phyloP scores from a whole-genome alignment of 2,329 filamentous ascomycete species.

The Fusarium devonianum region DNA sequence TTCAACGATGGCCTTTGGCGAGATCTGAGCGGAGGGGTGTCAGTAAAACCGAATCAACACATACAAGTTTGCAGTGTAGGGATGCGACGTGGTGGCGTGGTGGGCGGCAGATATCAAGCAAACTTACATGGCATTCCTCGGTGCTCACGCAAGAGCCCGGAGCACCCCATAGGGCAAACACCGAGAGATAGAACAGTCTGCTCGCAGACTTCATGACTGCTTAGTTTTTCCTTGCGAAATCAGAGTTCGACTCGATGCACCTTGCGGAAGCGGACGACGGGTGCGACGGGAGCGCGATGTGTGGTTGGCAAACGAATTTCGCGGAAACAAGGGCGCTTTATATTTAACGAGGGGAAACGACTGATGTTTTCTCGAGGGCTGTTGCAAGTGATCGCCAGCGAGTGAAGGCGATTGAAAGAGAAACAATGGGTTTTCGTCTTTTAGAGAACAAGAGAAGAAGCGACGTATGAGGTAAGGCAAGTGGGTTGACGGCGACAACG shows the following conservation, averaged over 20 bases:
- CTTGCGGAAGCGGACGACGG: background rate
- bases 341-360: too few species aligned
- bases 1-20: conserved; percentile 85
- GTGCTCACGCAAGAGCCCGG: conserved; percentile 54
- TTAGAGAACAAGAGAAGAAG: conserved; percentile 31
- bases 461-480: conserved; percentile 34
- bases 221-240: conserved; percentile 20
- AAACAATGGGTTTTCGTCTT: background rate
- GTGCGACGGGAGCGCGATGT: conserved; percentile 5
- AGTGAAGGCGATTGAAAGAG: conserved; percentile 22
- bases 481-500: conserved; percentile 28
- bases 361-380: too few species aligned
- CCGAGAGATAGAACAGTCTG: conserved; percentile 62
- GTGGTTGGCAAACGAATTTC: conserved; percentile 6
- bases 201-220: conserved; percentile 59
- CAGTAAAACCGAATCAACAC: conserved; percentile 45
- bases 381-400: conserved; percentile 16
- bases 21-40: conserved; percentile 68
- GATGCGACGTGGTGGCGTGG: background rate
- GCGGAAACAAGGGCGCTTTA: too few species aligned
- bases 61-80: background rate
- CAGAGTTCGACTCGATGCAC: conserved; percentile 2
- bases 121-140: conserved; percentile 62
- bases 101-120: conserved; percentile 1
- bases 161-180: conserved; percentile 63